phyloP scores from a whole-genome alignment of 2,329 filamentous ascomycete species.

The Colletotrichum chlorophyti region DNA sequence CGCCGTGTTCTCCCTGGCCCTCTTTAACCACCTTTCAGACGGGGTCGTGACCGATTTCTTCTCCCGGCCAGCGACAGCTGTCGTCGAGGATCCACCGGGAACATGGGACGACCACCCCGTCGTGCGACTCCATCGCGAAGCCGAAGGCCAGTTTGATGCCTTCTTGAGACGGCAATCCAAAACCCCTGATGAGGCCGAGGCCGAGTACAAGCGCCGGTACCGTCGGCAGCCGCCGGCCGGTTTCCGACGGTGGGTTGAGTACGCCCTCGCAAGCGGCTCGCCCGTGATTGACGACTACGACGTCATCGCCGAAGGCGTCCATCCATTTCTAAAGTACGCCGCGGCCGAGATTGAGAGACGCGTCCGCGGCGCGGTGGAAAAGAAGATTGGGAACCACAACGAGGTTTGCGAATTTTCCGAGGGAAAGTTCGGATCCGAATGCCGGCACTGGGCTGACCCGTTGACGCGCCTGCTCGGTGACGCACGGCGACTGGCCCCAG shows the following conservation, averaged over 20 bases:
- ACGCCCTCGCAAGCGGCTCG: conserved; percentile 45
- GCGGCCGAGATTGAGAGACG: conserved; percentile 39
- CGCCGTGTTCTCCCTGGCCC: too few relatives aligned
- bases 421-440: conserved; percentile 35
- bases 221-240: conserved; percentile 50
- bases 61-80: too few relatives aligned
- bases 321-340: conserved; percentile 48
- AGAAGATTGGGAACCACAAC: conserved; percentile 39
- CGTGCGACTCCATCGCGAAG: too few relatives aligned
- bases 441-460: conserved; percentile 39
- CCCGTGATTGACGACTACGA: conserved; percentile 59
- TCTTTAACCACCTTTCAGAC: too few relatives aligned
- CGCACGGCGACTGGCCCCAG: conserved; percentile 35
- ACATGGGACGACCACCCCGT: too few relatives aligned
- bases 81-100: too few relatives aligned
- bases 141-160: neutral
- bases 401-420: conserved; percentile 45
- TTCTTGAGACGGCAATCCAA: neutral
- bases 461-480: conserved; percentile 41
- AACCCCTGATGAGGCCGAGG: conserved; percentile 35
- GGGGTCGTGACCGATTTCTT: too few relatives aligned
- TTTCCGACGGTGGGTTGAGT: conserved; percentile 54
- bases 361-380: conserved; percentile 35
- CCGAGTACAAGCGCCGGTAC: conserved; percentile 53
- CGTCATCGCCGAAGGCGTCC: conserved; percentile 45